A percentile compares a stretch with the other conserved stretches of the same genome.
Conservation (phyloP, 2,329 filamentous ascomycete genomes). For the Beauveria brongniartii region DNA sequence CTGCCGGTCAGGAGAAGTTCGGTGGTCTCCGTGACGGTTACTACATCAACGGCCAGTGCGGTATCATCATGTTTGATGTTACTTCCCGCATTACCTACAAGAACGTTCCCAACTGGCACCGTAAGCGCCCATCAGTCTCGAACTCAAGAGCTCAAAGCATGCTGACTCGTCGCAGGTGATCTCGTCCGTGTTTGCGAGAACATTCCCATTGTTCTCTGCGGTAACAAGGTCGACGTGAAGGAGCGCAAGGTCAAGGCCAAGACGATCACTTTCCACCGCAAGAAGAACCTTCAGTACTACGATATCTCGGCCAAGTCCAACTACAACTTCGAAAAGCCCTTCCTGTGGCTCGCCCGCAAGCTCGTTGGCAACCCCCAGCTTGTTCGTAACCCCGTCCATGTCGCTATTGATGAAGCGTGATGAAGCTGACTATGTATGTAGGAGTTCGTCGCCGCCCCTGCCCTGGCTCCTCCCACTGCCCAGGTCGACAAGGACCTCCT, state of each 20-base stretch:
- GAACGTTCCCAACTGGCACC: constrained; percentile 99
- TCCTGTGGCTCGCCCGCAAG: constrained; percentile 99
- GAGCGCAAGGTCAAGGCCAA: constrained; percentile 99
- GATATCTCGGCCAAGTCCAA: constrained; percentile 99
- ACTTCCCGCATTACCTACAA: constrained; percentile 99
- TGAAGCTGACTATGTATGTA: constrained; percentile 31
- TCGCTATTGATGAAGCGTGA: neutral
- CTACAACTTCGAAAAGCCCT: constrained; percentile 99
- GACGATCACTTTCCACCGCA: constrained; percentile 99
- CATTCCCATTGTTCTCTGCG: constrained; percentile 95
- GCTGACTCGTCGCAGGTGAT: constrained; percentile 55
- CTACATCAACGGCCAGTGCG: constrained; percentile 99
- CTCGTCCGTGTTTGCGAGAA: constrained; percentile 99
- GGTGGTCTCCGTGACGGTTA: constrained; percentile 98
- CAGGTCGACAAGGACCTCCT: constrained; percentile 79
- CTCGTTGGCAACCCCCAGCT: constrained; percentile 77
- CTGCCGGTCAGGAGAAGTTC: constrained; percentile 98
- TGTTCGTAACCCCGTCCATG: constrained; percentile 12
- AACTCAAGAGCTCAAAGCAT: neutral
- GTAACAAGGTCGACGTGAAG: constrained; percentile 99
- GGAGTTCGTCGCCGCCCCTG: constrained; percentile 95
- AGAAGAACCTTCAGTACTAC: constrained; percentile 99
- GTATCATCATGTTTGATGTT: constrained; percentile 99
- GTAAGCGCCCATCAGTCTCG: constrained; percentile 49
- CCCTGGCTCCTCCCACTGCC: constrained; percentile 88